Base-by-base conservation (phyloP, 768 basidiomycete species). In the Podaxis carcinomalis region DNA sequence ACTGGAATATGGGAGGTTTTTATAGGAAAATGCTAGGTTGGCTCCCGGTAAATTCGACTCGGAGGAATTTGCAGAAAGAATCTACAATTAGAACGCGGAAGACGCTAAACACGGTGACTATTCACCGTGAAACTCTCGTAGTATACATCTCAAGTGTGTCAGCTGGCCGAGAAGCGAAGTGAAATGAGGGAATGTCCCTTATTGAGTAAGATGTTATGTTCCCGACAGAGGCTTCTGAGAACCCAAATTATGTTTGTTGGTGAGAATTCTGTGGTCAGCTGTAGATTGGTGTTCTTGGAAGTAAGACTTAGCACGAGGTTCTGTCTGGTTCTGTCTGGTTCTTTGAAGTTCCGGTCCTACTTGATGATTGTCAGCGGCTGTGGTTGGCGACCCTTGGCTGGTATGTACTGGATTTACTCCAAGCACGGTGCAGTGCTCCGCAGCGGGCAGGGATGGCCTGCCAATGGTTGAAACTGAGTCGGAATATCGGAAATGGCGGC, bases 101-200 rank as follows among this genome's bases (percentile, higher is more conserved):
- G 23, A 37, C 35, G 25, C 39, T 13, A 23, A 23, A 14, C 25
- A 44, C 59, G 59, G 59, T 54, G 52, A 61, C 47, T 37, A 16
- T 23, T 61, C 59, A 55, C 59, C 59, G 59, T 61, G n/a, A 61
- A 61, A 50, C 52, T n/a, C 21, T 55, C 35, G 11, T 25, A 32
- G 25, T 21, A 39, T 40, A 2, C 52, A 51, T 13, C 10, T 25
- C 49, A 10, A 23, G 46, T 39, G 16, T 51, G 16, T 46, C 59
- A 61, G 32, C 52, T 55, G 59, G 55, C 21, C 36, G 4, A 49
- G 47, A 49, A 44, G 47, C 21, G 47, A 39, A 57, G 49, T 23
- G 23, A 36, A 19, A 5, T 39, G 21, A 40, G 21, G 59, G 36
- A 61, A 28, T 28, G 40, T 44, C 21, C 44, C 44, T 25, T 47